A percentile compares a stretch with the other conserved stretches of the same genome.
These are phyloP conservation scores for Uronychia setigera DNA, from an alignment of 73 alveolate genomes.

Conservation along the genomic window DNA sequence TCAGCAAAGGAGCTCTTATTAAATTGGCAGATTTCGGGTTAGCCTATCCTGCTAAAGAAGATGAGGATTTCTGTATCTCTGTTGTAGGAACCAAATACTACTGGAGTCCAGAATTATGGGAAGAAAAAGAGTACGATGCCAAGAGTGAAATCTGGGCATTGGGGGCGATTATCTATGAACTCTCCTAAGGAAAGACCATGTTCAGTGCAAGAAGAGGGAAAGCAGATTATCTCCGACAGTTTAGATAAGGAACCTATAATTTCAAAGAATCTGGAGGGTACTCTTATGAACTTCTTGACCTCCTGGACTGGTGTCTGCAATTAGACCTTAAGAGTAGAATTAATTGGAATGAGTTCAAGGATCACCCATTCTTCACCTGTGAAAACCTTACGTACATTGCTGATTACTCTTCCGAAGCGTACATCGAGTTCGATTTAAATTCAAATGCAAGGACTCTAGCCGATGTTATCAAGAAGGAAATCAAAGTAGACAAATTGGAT, in stretches of 20 bases:
- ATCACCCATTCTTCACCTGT: background rate
- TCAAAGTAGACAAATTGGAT: background rate
- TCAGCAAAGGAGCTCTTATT: background rate
- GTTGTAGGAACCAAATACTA: conserved; percentile 59
- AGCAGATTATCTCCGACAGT: conserved; percentile 10
- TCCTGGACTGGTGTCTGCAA: background rate
- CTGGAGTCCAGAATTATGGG: conserved; percentile 66
- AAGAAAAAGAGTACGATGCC: conserved; percentile 57
- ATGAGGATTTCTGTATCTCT: conserved; percentile 8
- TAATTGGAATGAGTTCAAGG: background rate
- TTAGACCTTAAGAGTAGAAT: background rate
- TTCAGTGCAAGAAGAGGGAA: conserved; percentile 52
- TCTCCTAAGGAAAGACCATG: conserved; percentile 55
- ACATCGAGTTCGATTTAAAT: too few species aligned
- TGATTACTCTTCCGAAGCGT: too few species aligned
- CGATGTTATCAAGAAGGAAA: background rate
- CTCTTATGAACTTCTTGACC: background rate
- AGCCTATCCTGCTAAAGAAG: background rate
- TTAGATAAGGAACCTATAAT: background rate
- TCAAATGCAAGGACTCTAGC: background rate
- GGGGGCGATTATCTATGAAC: conserved; percentile 65
- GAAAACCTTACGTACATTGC: background rate
- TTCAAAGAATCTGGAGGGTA: background rate
- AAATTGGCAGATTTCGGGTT: conserved; percentile 13
- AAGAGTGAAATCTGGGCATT: conserved; percentile 73